These are phyloP conservation scores for Sextonia rubra DNA, from an alignment of 164 flowering plant genomes.

Conservation along the genomic window DNA sequence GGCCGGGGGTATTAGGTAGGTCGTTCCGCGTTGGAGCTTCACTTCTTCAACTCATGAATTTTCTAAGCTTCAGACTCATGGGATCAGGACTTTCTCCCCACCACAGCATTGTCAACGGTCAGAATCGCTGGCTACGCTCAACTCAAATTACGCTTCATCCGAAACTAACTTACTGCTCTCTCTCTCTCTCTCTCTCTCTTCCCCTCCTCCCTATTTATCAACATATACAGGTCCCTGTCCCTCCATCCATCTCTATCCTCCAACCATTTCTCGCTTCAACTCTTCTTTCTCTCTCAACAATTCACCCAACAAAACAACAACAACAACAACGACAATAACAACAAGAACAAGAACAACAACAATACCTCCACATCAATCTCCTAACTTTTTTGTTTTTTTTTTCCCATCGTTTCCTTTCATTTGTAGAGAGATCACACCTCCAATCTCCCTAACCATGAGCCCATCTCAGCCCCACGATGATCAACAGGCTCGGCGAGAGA, in stretches of 20 bases:
- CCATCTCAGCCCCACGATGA: constrained; percentile 12
- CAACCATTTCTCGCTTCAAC: background rate
- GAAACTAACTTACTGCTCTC: background rate
- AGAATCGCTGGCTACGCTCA: constrained; percentile 3
- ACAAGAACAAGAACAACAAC: no score
- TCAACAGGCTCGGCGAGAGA: constrained; percentile 12
- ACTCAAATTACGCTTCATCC: background rate
- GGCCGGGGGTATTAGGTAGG: no score
- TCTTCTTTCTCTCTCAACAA: background rate
- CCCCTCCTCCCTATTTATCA: background rate
- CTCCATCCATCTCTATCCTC: background rate
- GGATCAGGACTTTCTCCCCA: background rate
- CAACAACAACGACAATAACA: background rate
- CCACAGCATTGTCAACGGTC: constrained; percentile 3
- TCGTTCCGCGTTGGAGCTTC: no score
- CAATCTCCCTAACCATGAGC: constrained; percentile 6
- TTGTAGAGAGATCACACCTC: background rate
- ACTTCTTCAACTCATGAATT: no score
- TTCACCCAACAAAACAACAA: no score
- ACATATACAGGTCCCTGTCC: background rate
- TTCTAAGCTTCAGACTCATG: no score
- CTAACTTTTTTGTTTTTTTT: background rate
- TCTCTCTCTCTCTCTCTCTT: background rate
- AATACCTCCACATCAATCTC: background rate
- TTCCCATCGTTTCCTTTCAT: background rate